Evolutionary conservation across 192 early-diverging fungal genomes (phyloP), one percentile per base, ranked within the genome.

Genomic region (Entomortierella lignicola): DNA sequence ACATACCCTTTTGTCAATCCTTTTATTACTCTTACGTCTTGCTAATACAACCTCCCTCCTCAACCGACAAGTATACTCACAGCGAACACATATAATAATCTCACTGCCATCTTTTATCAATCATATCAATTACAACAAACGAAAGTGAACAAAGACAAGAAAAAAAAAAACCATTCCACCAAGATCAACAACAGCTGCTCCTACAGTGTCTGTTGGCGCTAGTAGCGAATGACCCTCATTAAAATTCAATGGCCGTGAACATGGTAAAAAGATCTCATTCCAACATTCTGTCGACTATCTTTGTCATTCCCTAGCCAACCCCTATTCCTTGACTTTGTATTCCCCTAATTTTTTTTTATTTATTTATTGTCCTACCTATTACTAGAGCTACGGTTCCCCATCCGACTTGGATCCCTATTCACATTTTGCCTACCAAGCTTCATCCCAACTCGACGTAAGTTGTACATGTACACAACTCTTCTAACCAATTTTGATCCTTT

Each of bases 371-470:
- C n/a, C 26, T 34, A 26, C 48, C 20, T 51, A 13, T 25, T 17
- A 21, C 44, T 21, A 77, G 72, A 77, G 72, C 65, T 68, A 63
- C 66, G 50, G 65, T 48, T 63, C 72, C 58, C 59, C 42, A 20
- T 43, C 65, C 13, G 72, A 77, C 56, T 58, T 63, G 30, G 72
- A 77, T 54, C 53, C 72, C 43, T 68, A 63, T 43, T 77, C 72
- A 18, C 72, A 77, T 60, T 77, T 68, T 67, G 31, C 59, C 25
- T 77, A 57, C 29, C 72, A 73, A 32, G 47, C 64, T 34, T 63
- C 72, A 8, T 37, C 60, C 11, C 72, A 77, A 26, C 60, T 77
- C 25, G 72, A 77, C 43, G 72, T 77, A 77, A 63, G 72, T 77
- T 7, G 25, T 34, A 52, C 21, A n/a, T 57, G 15, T 18, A 29